Conservation (phyloP, 1,139 yeast species). For the Kurtzmaniella natalensis region DNA sequence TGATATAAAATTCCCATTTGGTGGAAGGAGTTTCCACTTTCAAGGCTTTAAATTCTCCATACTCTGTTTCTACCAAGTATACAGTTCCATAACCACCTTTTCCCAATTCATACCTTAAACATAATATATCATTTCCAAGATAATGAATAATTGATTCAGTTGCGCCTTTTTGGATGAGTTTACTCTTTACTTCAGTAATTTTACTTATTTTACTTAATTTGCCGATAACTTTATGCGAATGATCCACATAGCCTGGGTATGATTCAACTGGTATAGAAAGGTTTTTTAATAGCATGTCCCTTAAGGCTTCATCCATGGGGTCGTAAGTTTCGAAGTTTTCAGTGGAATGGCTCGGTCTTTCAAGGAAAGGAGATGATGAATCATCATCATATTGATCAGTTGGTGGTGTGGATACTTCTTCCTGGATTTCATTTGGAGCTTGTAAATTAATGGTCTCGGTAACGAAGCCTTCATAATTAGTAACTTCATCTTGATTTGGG, state of each 20-base stretch:
- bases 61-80: constrained; percentile 64
- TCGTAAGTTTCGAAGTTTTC: constrained; percentile 14
- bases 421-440: constrained; percentile 6
- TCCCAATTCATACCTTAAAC: constrained; percentile 63
- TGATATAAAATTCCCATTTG: constrained; percentile 79
- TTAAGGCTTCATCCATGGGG: constrained; percentile 25
- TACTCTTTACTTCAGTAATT: constrained; percentile 31
- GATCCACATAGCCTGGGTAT: constrained; percentile 27
- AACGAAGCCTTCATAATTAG: constrained; percentile 47
- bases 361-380: constrained; percentile 41
- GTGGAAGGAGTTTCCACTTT: constrained; percentile 71
- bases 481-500: constrained; percentile 21
- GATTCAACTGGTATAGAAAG: constrained; percentile 22
- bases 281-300: constrained; percentile 20
- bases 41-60: constrained; percentile 59
- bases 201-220: constrained; percentile 29
- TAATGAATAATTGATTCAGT: constrained; percentile 42
- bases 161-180: constrained; percentile 33
- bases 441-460: constrained; percentile 42
- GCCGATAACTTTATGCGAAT: constrained; percentile 16
- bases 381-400: constrained; percentile 23
- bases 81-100: constrained; percentile 81
- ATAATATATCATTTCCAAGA: constrained; percentile 49
- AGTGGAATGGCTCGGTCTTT: constrained; percentile 22
- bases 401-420: constrained; percentile 24